Evolutionary conservation across 805 yeast genomes (phyloP).

Genomic region (Pichia occidentalis): DNA sequence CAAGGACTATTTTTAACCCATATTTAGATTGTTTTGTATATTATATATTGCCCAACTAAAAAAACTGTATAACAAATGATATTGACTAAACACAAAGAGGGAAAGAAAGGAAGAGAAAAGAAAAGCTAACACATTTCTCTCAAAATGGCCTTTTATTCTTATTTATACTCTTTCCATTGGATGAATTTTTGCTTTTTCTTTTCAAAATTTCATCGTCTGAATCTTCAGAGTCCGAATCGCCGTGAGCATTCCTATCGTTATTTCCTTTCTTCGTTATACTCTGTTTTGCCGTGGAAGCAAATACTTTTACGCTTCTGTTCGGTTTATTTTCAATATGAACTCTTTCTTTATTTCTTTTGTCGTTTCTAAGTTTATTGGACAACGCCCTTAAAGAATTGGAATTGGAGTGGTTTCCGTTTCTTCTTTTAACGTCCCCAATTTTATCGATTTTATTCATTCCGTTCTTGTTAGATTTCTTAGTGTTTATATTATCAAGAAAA

Average conservation of each 20-base stretch:
- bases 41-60: no score
- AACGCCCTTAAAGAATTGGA: constrained; percentile 22
- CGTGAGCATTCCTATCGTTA: constrained; percentile 1
- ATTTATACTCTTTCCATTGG: neutral
- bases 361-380: constrained; percentile 24
- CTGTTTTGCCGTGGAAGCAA: no score
- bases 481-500: constrained; percentile 11
- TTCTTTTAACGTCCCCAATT: constrained; percentile 8
- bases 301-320: no score
- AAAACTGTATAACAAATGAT: no score
- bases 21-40: no score
- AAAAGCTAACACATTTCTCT: no score
- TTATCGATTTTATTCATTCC: constrained; percentile 12
- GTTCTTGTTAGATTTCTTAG: constrained; percentile 7
- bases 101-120: no score
- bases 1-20: no score
- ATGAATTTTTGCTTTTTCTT: constrained; percentile 12
- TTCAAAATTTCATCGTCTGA: constrained; percentile 23
- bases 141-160: constrained; percentile 23
- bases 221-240: constrained; percentile 14
- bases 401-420: constrained; percentile 5
- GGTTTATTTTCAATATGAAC: constrained; percentile 5
- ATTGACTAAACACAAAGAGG: no score
- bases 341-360: constrained; percentile 13
- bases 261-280: no score